These are phyloP conservation scores for Leishmania aethiopica DNA, from an alignment of 208 protist species.

Conservation along the genomic window DNA sequence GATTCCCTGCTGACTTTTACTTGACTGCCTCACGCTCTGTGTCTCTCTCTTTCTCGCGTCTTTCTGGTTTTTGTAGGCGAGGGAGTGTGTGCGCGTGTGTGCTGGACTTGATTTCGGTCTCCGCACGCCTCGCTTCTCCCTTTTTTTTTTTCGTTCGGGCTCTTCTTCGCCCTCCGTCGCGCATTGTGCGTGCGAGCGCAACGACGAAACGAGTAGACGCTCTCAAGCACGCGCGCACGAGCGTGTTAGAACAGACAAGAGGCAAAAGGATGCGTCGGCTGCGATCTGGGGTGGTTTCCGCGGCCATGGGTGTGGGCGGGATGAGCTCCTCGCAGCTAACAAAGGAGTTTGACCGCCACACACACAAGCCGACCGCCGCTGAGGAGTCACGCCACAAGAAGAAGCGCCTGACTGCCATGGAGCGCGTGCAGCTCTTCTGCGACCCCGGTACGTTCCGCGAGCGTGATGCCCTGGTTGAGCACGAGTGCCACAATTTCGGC, in stretches of 20 bases:
- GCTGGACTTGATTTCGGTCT: background rate
- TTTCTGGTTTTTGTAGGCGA: background rate
- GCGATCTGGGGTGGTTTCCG: slow-evolving; percentile 21
- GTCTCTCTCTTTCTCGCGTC: background rate
- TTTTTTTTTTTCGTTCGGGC: background rate
- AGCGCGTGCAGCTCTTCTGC: slow-evolving; percentile 93
- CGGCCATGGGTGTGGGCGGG: slow-evolving; percentile 19
- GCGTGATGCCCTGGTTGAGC: slow-evolving; percentile 91
- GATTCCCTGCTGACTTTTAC: background rate
- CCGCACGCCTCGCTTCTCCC: background rate
- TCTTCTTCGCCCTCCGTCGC: background rate
- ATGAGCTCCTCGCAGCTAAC: slow-evolving; percentile 16
- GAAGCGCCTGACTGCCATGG: slow-evolving; percentile 94
- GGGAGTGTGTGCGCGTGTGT: background rate
- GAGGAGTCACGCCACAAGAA: slow-evolving; percentile 86
- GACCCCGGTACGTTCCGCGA: slow-evolving; percentile 94
- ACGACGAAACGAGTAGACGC: background rate
- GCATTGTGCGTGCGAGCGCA: background rate
- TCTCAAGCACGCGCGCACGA: background rate
- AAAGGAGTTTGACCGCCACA: slow-evolving; percentile 36
- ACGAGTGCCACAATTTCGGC: slow-evolving; percentile 94
- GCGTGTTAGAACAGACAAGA: too few relatives aligned
- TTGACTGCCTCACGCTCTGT: background rate
- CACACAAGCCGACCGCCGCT: slow-evolving; percentile 35
- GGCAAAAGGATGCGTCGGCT: slow-evolving; percentile 35